phyloP scores from a whole-genome alignment of 768 basidiomycete species.

The Punctularia strigosozonata region DNA sequence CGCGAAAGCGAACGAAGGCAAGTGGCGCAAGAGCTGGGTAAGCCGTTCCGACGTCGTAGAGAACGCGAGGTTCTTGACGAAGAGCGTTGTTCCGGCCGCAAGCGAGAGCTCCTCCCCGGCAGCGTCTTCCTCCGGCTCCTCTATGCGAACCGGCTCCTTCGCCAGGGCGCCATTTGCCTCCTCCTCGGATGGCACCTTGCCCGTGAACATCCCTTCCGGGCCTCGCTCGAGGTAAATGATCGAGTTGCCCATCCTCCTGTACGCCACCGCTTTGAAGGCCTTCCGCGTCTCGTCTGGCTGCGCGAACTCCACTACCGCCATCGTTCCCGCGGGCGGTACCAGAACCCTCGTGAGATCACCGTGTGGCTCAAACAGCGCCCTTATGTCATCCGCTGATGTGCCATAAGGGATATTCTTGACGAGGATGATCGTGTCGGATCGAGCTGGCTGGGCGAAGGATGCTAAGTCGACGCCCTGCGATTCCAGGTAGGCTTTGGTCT shows the following conservation, averaged over 20 bases:
- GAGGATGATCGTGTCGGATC: constrained; percentile 75
- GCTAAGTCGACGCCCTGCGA: constrained; percentile 56
- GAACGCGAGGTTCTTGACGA: constrained; percentile 94
- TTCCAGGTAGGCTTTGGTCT: constrained; percentile 87
- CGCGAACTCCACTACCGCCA: constrained; percentile 86
- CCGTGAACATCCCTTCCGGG: constrained; percentile 69
- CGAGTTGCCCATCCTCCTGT: constrained; percentile 79
- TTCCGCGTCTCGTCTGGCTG: constrained; percentile 55
- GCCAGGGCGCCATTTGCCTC: constrained; percentile 7
- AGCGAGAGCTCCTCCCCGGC: constrained; percentile 30
- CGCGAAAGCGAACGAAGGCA: constrained; percentile 78
- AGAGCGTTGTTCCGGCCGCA: constrained; percentile 73
- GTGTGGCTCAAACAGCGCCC: constrained; percentile 66
- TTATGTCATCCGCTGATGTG: constrained; percentile 64
- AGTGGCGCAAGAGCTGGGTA: constrained; percentile 50
- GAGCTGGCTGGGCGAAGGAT: constrained; percentile 32
- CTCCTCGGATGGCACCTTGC: constrained; percentile 8
- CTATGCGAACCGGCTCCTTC: constrained; percentile 4
- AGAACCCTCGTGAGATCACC: constrained; percentile 62
- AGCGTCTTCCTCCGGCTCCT: constrained; percentile 14
- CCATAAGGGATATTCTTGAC: constrained; percentile 97
- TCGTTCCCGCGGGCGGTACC: constrained; percentile 85
- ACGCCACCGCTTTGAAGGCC: constrained; percentile 76
- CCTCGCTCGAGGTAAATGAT: constrained; percentile 91
- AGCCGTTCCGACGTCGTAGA: constrained; percentile 74